Evolutionary conservation across 768 basidiomycete species (phyloP).

Genomic region (Boletus reticuloceps): DNA sequence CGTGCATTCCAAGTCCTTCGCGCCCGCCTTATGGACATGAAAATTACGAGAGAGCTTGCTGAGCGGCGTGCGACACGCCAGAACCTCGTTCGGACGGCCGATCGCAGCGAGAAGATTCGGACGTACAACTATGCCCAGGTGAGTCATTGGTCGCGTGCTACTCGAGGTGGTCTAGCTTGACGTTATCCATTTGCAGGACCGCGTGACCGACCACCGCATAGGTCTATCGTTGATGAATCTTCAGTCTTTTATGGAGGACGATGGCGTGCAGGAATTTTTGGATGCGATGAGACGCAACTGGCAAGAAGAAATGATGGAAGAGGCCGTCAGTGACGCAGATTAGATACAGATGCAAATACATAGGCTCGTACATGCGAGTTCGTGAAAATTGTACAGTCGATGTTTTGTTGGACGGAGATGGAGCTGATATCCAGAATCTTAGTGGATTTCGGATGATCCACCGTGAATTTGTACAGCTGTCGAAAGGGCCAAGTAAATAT

Average conservation of each 20-base stretch:
- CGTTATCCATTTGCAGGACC: conserved; percentile 51
- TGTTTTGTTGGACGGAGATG: no score
- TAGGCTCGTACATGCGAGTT: no score
- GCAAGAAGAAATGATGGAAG: conserved; percentile 55
- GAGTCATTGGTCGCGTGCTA: not conserved
- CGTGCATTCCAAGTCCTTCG: conserved; percentile 89
- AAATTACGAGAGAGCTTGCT: conserved; percentile 66
- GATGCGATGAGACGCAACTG: conserved; percentile 55
- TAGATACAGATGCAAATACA: not conserved
- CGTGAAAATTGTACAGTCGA: no score
- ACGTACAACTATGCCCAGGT: conserved; percentile 95
- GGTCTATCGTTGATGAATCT: conserved; percentile 73
- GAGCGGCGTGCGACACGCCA: conserved; percentile 67
- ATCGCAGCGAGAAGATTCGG: conserved; percentile 91
- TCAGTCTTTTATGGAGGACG: conserved; percentile 61
- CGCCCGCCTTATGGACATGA: conserved; percentile 81
- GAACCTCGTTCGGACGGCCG: conserved; percentile 75
- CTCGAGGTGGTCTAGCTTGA: not conserved
- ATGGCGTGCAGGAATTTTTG: conserved; percentile 56
- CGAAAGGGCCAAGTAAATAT: no score
- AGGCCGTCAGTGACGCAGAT: conserved; percentile 36
- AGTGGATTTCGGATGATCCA: no score
- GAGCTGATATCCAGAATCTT: no score
- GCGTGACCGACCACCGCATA: conserved; percentile 91
- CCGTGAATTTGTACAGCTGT: no score